Percentiles rank a stretch among this genome's conserved stretches.
phyloP scores from a whole-genome alignment of 2,329 filamentous ascomycete species.

The Grosmannia huntii region DNA sequence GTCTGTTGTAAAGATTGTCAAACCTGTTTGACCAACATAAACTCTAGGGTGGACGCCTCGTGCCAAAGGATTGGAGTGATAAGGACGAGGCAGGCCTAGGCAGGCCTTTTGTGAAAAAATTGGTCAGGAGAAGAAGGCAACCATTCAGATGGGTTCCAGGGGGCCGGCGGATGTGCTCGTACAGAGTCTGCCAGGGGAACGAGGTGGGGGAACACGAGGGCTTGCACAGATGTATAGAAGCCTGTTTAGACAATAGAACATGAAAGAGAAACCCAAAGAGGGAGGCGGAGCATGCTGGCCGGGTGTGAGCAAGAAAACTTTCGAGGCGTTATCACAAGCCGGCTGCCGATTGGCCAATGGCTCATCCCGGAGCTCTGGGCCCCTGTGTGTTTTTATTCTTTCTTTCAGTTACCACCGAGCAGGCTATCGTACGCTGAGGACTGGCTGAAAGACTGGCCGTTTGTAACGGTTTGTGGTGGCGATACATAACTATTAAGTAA shows the following conservation, averaged over 20 bases:
- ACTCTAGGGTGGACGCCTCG: neutral
- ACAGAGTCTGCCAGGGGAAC: neutral
- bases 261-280: slow-evolving; percentile 5
- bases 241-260: slow-evolving; percentile 7
- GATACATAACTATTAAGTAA: slow-evolving; percentile 14
- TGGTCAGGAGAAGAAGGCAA: neutral
- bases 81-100: neutral
- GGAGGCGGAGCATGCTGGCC: too few species aligned
- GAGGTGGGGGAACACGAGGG: neutral
- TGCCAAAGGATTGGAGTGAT: neutral
- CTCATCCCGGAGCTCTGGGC: slow-evolving; percentile 1
- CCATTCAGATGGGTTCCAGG: neutral
- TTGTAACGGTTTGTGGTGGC: slow-evolving; percentile 11
- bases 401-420: neutral
- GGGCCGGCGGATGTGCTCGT: neutral
- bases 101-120: neutral
- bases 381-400: neutral
- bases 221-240: slow-evolving; percentile 4
- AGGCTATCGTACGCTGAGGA: slow-evolving; percentile 10
- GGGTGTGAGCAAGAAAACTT: neutral
- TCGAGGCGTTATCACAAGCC: neutral
- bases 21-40: slow-evolving; percentile 2
- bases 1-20: neutral
- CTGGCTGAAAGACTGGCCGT: slow-evolving; percentile 5
- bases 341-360: slow-evolving; percentile 8